Conservation (phyloP, 2,329 filamentous ascomycete genomes). For the Epichloe festucae region DNA sequence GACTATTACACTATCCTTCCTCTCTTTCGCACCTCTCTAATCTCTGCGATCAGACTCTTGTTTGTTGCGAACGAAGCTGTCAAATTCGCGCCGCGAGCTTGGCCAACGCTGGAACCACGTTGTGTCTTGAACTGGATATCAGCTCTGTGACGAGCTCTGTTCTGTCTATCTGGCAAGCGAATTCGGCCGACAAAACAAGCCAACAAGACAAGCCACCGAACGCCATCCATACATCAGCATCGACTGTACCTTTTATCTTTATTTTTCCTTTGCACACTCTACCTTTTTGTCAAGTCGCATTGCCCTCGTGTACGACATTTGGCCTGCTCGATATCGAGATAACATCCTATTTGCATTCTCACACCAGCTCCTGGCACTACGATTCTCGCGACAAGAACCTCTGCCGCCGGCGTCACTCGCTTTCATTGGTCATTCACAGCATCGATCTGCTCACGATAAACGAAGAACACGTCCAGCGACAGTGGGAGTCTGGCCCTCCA, state of each 20-base stretch:
- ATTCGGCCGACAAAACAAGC: neutral
- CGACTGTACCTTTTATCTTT: neutral
- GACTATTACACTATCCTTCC: conserved; percentile 2
- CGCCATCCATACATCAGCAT: neutral
- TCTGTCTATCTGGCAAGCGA: neutral
- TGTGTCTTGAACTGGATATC: neutral
- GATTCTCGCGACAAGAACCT: neutral
- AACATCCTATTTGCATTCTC: neutral
- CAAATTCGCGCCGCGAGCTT: neutral
- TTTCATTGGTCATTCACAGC: neutral
- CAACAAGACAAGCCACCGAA: neutral
- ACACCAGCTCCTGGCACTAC: neutral
- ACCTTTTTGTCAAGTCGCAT: neutral
- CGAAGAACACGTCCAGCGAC: neutral
- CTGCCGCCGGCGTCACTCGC: neutral
- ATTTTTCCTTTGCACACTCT: neutral
- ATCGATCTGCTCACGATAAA: neutral
- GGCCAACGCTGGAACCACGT: neutral
- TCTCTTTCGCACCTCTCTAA: conserved; percentile 3
- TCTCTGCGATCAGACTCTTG: neutral
- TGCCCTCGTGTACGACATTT: neutral
- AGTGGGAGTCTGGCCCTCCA: neutral
- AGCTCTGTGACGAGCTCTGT: neutral
- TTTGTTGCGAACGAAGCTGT: conserved; percentile 1
- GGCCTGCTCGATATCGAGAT: neutral